Conservation (phyloP, 257 asterid species). For the Solanum chiquidenum region DNA sequence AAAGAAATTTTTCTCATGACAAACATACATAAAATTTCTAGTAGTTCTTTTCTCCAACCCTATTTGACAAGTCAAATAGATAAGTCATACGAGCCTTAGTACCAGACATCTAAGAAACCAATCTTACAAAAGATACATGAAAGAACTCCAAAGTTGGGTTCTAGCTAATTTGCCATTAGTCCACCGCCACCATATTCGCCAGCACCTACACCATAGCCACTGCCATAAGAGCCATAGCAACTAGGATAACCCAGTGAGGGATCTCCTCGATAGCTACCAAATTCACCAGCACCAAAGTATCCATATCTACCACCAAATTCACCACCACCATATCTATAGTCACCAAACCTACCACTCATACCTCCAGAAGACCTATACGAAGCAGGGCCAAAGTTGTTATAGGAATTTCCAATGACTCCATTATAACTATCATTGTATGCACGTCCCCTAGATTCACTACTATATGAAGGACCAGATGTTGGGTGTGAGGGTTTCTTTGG, state of each 20-base stretch:
- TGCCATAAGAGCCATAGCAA: constrained; percentile 76
- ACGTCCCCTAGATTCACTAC: constrained; percentile 93
- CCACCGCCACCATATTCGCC: constrained; percentile 65
- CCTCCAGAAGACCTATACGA: constrained; percentile 59
- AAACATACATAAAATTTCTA: not conserved
- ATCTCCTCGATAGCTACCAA: constrained; percentile 63
- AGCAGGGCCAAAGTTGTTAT: constrained; percentile 67
- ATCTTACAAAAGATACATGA: not conserved
- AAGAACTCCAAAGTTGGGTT: not conserved
- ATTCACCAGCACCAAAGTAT: constrained; percentile 62
- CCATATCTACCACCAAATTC: constrained; percentile 78
- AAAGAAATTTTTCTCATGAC: not conserved
- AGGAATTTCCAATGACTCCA: constrained; percentile 60
- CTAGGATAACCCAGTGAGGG: constrained; percentile 71
- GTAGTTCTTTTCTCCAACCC: not conserved
- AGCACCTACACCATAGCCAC: constrained; percentile 46
- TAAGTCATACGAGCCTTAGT: not conserved
- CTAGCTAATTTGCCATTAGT: constrained; percentile 28
- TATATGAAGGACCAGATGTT: constrained; percentile 60
- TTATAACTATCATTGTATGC: constrained; percentile 66
- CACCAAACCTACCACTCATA: constrained; percentile 63
- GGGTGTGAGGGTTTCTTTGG: constrained; percentile 99
- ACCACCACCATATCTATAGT: constrained; percentile 63
- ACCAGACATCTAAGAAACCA: not conserved
- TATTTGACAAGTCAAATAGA: not conserved